Percentiles rank a stretch among this genome's conserved stretches.
These are phyloP conservation scores for slime mould (Dictyostelium discoideum) DNA, from an alignment of 78 protist species.

Conservation along the genomic window DNA sequence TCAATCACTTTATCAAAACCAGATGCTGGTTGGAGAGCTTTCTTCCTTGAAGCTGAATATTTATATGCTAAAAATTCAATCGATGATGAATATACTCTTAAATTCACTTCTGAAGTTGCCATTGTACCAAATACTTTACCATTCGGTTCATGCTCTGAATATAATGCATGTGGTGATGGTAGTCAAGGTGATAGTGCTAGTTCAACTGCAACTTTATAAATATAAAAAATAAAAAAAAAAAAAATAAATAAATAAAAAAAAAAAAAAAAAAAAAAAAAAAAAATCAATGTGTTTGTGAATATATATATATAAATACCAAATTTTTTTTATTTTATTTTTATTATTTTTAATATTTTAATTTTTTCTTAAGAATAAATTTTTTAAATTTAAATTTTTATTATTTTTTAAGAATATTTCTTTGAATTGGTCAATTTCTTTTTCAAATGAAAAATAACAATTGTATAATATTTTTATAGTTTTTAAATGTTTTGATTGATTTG, in stretches of 20 bases:
- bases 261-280: not conserved
- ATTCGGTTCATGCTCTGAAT: constrained; percentile 55
- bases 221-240: not conserved
- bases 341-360: too few relatives aligned
- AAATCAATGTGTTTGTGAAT: not conserved
- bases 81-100: constrained; percentile 48
- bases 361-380: too few relatives aligned
- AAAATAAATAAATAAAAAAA: not conserved
- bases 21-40: constrained; percentile 69
- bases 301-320: too few relatives aligned
- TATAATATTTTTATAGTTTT: too few relatives aligned
- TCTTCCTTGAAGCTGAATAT: constrained; percentile 68
- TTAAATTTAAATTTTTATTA: too few relatives aligned
- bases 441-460: too few relatives aligned
- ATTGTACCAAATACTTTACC: constrained; percentile 78
- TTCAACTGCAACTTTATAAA: not conserved
- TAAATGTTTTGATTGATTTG: not conserved
- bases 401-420: too few relatives aligned
- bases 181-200: not conserved
- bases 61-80: not conserved
- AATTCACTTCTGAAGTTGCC: constrained; percentile 57
- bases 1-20: constrained; percentile 38
- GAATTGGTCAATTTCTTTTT: too few relatives aligned
- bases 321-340: too few relatives aligned
- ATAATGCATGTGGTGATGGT: constrained; percentile 3